Base-by-base conservation (phyloP, 352 stramenopile genomes). In the Phytophthora pini region DNA sequence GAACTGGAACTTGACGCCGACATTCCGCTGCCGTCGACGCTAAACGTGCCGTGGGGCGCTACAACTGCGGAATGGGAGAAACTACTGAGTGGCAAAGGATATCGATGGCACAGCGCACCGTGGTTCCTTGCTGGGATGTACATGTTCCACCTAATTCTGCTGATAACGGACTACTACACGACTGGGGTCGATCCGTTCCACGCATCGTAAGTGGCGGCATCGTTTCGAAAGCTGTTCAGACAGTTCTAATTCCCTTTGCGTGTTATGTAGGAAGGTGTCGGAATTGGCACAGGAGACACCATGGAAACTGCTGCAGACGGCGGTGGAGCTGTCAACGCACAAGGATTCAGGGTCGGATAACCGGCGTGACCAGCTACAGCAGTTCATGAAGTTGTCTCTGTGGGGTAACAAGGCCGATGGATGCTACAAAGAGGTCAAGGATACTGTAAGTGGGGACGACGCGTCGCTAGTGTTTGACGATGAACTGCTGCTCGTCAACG, bases 371-470 rank as follows among this genome's bases (percentile, higher is more conserved):
- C 63, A 77, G 55, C 69, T 93, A 6, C 66, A 77, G 56, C 68
- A 72, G 3, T 73, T 89, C 9, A 76, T 93, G 54, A 92, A 89
- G 68, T 66, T 90, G 41, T 88, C 79, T 70, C 51, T 93, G 17
- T 93, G 84, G 79, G 84, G 82, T 26, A 93, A 93, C 63, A 90
- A 90, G 55, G 80, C 84, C 17, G 84, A 90, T 50, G 82, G 82
- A 9, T 89, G 80, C 62, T 89, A 93, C 71, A 93, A 85, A 53
- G 60, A 79, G 22, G 82, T 92, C 13, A 90, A 91, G 49, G 79
- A 87, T 56, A 86, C 84, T n/a, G 68, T 93, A 11, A 89, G 70
- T 51, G 82, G 80, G 31, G 70, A 63, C 0, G 58, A 76, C 32
- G 84, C 77, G 1, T 83, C 80, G 34, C 61, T 93, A 24, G 79